phyloP scores from a whole-genome alignment of 768 basidiomycete genomes.

The Suillus variegatus region DNA sequence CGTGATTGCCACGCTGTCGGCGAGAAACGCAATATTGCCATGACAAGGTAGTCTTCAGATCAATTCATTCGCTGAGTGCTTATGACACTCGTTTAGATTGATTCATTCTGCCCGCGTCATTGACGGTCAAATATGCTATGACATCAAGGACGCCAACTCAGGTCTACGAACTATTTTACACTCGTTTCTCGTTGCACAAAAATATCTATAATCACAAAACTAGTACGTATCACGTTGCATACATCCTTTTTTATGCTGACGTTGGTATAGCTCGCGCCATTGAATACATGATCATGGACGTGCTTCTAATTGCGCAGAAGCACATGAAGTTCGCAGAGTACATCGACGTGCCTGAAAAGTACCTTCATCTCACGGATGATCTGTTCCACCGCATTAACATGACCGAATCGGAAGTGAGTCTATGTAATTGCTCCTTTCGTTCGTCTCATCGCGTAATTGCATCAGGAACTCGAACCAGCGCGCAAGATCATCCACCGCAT shows the following conservation, averaged over 20 bases:
- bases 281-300: slow-evolving; percentile 86
- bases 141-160: slow-evolving; percentile 79
- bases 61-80: not conserved
- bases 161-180: slow-evolving; percentile 73
- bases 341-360: slow-evolving; percentile 59
- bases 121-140: slow-evolving; percentile 73
- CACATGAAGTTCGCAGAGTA: slow-evolving; percentile 57
- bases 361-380: slow-evolving; percentile 66
- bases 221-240: slow-evolving; percentile 36
- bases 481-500: slow-evolving; percentile 66
- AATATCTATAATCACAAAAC: slow-evolving; percentile 83
- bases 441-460: too few relatives aligned
- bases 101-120: slow-evolving; percentile 76
- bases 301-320: slow-evolving; percentile 67
- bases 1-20: slow-evolving; percentile 76
- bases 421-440: not conserved
- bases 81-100: slow-evolving; percentile 43
- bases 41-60: slow-evolving; percentile 38
- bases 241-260: not conserved
- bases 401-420: slow-evolving; percentile 37
- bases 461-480: slow-evolving; percentile 59
- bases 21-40: slow-evolving; percentile 53
- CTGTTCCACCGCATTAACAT: slow-evolving; percentile 63
- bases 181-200: slow-evolving; percentile 81
- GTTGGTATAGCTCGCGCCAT: slow-evolving; percentile 61